phyloP scores from a whole-genome alignment of 805 yeast species.

The Kurtzmaniella cleridarum region DNA sequence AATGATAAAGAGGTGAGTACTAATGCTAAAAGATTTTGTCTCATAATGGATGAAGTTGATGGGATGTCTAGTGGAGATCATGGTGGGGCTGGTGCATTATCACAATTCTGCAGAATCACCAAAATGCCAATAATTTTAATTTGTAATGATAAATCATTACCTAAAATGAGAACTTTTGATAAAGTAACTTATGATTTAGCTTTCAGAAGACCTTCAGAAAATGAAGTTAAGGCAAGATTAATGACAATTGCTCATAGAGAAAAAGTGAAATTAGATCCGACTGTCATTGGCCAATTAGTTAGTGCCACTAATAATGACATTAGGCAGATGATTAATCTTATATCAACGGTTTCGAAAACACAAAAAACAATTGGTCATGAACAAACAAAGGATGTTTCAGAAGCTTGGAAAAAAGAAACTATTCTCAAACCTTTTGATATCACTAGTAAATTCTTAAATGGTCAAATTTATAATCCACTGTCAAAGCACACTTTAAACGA shows the following conservation, averaged over 20 bases:
- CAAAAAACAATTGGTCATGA: constrained; percentile 56
- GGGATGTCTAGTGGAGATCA: constrained; percentile 99
- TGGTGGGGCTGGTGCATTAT: constrained; percentile 95
- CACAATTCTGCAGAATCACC: constrained; percentile 79
- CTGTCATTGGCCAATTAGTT: constrained; percentile 77
- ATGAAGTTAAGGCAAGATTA: constrained; percentile 73
- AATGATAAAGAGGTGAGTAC: constrained; percentile 15
- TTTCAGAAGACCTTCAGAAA: constrained; percentile 84
- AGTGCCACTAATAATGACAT: constrained; percentile 86
- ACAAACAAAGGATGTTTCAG: constrained; percentile 57
- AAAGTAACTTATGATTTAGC: constrained; percentile 71
- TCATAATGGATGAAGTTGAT: constrained; percentile 98
- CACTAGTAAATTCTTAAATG: constrained; percentile 57
- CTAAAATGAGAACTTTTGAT: constrained; percentile 96
- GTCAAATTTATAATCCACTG: constrained; percentile 50
- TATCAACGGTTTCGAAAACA: constrained; percentile 80
- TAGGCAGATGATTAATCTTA: constrained; percentile 84
- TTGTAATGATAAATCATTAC: constrained; percentile 87
- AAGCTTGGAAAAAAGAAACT: constrained; percentile 85
- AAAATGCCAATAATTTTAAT: constrained; percentile 86
- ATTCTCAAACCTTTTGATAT: constrained; percentile 91
- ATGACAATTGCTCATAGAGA: constrained; percentile 90
- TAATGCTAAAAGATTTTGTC: constrained; percentile 59
- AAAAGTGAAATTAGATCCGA: constrained; percentile 71
- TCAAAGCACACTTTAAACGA: constrained; percentile 62